A percentile compares a stretch with the other conserved stretches of the same genome.
Conservation (phyloP, 2,329 filamentous ascomycete species). For the Ophiostoma fasciatum region DNA sequence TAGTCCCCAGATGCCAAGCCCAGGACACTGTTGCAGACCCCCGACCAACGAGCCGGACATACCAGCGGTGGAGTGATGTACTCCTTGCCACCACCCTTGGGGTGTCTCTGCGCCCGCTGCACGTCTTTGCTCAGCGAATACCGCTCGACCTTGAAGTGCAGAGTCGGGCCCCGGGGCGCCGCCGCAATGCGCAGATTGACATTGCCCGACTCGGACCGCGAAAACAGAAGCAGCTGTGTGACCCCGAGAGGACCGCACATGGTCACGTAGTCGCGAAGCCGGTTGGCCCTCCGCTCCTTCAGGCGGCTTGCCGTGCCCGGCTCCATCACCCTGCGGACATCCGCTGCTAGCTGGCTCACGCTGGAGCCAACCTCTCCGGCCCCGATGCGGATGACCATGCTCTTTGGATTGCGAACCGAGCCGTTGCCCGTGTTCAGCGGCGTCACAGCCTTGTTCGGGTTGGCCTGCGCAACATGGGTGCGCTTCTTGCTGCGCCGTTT, state of each 20-base stretch:
- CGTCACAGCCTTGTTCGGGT: constrained; percentile 36
- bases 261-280: constrained; percentile 77
- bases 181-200: constrained; percentile 81
- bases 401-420: constrained; percentile 64
- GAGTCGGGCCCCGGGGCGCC: constrained; percentile 77
- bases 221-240: constrained; percentile 85
- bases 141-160: constrained; percentile 87
- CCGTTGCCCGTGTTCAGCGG: constrained; percentile 42
- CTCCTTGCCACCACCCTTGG: constrained; percentile 69
- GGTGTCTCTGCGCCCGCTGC: constrained; percentile 66
- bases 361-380: constrained; percentile 85
- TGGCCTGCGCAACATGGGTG: constrained; percentile 59
- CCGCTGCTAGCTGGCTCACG: constrained; percentile 78
- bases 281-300: constrained; percentile 80
- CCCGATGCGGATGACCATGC: constrained; percentile 96
- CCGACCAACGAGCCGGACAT: too few species aligned
- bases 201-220: constrained; percentile 75
- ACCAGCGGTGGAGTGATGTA: constrained; percentile 72
- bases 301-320: constrained; percentile 80
- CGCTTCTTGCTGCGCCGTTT: constrained; percentile 74
- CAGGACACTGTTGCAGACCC: background rate
- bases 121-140: constrained; percentile 93
- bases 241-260: constrained; percentile 94
- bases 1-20: constrained; percentile 9
- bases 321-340: constrained; percentile 90